Percentiles rank a stretch among this genome's conserved stretches.
Evolutionary conservation across 352 stramenopile genomes (phyloP).

Genomic region (Phytophthora uliginosa): DNA sequence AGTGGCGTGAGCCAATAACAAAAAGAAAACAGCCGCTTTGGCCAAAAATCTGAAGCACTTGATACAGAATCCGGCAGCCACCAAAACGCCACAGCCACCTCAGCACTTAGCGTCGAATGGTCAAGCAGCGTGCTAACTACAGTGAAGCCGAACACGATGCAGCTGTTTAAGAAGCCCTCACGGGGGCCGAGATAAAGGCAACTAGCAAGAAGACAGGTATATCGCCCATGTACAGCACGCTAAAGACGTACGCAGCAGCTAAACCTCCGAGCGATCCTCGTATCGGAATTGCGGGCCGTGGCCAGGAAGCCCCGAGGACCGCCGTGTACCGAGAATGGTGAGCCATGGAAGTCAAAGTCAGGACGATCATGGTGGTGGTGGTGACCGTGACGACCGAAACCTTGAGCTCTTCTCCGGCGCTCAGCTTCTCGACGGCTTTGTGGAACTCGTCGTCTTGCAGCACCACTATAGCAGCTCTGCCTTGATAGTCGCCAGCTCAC

Average conservation of each 20-base stretch:
- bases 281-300: neutral
- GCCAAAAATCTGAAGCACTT: too few relatives aligned
- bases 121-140: neutral
- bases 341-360: neutral
- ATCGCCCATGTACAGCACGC: neutral
- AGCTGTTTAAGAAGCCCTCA: neutral
- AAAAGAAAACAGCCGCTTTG: too few relatives aligned
- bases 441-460: conserved; percentile 38
- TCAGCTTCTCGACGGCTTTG: conserved; percentile 29
- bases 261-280: neutral
- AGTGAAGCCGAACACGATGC: neutral
- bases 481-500: conserved; percentile 47
- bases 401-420: conserved; percentile 40
- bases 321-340: too few relatives aligned
- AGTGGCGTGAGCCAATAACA: too few relatives aligned
- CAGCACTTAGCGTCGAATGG: neutral
- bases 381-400: neutral
- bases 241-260: neutral
- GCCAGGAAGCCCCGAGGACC: too few relatives aligned
- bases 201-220: neutral
- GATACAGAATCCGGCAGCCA: too few relatives aligned
- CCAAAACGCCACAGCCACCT: too few relatives aligned
- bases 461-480: conserved; percentile 47
- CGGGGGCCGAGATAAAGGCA: neutral
- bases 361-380: neutral